A percentile compares a stretch with the other conserved stretches of the same genome.
These are phyloP conservation scores for Crinitomyces ghanaensis DNA, from an alignment of 805 yeast genomes.

Conservation along the genomic window DNA sequence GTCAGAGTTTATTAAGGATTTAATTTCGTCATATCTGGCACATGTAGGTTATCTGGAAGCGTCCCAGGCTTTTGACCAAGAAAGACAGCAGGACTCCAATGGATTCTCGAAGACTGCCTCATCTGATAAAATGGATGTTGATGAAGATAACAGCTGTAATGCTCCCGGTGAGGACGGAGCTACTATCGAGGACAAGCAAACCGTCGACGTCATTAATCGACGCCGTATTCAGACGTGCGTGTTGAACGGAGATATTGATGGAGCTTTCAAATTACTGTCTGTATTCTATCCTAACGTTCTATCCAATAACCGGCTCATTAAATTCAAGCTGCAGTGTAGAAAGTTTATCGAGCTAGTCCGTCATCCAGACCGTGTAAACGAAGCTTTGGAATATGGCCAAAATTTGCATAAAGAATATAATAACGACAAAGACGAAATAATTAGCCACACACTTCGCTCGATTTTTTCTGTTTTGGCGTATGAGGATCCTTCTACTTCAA, in stretches of 20 bases:
- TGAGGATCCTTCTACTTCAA: slow-evolving; percentile 33
- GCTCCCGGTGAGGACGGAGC: slow-evolving; percentile 17
- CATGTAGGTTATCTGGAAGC: slow-evolving; percentile 48
- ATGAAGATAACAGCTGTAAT: slow-evolving; percentile 1
- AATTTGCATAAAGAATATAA: slow-evolving; percentile 26
- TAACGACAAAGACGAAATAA: slow-evolving; percentile 21
- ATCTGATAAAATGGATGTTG: slow-evolving; percentile 12
- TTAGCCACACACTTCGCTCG: slow-evolving; percentile 32
- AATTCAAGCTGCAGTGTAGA: slow-evolving; percentile 34
- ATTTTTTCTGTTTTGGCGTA: slow-evolving; percentile 44
- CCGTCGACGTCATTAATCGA: slow-evolving; percentile 31
- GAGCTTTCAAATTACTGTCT: slow-evolving; percentile 30
- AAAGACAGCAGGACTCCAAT: slow-evolving; percentile 22
- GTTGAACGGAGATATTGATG: slow-evolving; percentile 34
- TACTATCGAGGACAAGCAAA: slow-evolving; percentile 23
- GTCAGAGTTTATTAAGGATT: slow-evolving; percentile 22
- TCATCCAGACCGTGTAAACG: slow-evolving; percentile 17
- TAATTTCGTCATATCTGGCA: slow-evolving; percentile 40
- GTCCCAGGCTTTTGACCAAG: slow-evolving; percentile 40
- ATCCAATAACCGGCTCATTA: slow-evolving; percentile 22
- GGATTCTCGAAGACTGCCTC: slow-evolving; percentile 1
- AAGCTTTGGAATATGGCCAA: slow-evolving; percentile 33
- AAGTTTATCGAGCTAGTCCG: slow-evolving; percentile 33
- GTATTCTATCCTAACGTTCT: slow-evolving; percentile 32
- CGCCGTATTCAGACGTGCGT: slow-evolving; percentile 37